Evolutionary conservation across 2,329 filamentous ascomycete species (phyloP).

Genomic region (Fusarium ramigenum): DNA sequence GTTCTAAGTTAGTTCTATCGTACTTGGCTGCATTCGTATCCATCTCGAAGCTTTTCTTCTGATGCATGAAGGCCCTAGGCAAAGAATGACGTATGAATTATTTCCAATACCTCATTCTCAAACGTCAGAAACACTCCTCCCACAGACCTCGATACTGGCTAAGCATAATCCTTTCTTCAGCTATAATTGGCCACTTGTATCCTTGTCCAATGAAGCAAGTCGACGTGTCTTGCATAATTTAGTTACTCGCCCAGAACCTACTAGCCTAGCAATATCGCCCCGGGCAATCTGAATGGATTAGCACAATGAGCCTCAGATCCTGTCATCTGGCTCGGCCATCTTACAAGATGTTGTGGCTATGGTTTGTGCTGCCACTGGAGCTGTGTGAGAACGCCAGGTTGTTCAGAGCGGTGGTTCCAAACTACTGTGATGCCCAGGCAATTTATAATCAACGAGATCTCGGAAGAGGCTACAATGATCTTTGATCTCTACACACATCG

Average conservation of each 20-base stretch:
- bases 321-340: neutral
- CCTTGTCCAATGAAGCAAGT: slow-evolving; percentile 16
- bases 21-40: neutral
- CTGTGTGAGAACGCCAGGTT: neutral
- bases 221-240: slow-evolving; percentile 45
- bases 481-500: neutral
- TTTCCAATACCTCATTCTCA: neutral
- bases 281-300: neutral
- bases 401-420: neutral
- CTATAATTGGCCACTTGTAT: neutral
- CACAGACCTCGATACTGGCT: neutral
- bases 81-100: neutral
- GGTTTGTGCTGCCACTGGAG: neutral
- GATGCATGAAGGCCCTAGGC: neutral
- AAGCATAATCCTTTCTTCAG: neutral
- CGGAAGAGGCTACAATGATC: neutral
- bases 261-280: slow-evolving; percentile 20
- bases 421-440: neutral
- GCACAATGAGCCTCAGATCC: neutral
- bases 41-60: neutral
- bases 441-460: neutral
- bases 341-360: neutral
- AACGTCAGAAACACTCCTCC: neutral
- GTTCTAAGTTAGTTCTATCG: neutral
- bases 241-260: neutral